Evolutionary conservation across 768 basidiomycete species (phyloP), one percentile per base, ranked within the genome.

Genomic region (Leccinum disarticulatum): DNA sequence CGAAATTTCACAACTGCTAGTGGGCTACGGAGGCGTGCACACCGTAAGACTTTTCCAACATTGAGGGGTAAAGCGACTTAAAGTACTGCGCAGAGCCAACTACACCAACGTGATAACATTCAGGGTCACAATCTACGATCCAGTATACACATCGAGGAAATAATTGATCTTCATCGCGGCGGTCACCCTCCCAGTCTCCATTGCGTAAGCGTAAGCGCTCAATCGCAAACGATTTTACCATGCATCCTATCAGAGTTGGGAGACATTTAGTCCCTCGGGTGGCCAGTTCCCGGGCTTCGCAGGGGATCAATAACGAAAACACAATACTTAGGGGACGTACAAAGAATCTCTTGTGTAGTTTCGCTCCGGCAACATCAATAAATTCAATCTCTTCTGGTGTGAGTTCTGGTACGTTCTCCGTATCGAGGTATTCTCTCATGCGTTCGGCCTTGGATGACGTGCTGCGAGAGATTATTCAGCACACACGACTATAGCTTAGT

Each of bases 391-490:
- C 74, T 31, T 64, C 68, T 13, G 28, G 10, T 2, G 64, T 73
- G 43, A 74, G 68, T 8, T 71, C 62, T 1, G 73, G 71, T 30
- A 76, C 35, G 35, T 61, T 61, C 51, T 70, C 59, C 1, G 69
- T 72, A 51, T 69, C 71, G 3, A 74, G 54, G 33, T 74, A 76
- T 69, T 76, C 75, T 54, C 56, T 68, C 58, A 76, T 58, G 52
- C 70, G 72, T 56, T 68, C 66, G 1, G 56, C 70, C 55, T 76
- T 76, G 30, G 69, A 67, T 10, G 74, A 72, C 3, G 75, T 76
- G 14, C 76, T 77, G 52, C 13, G 48, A 43, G 14, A 22, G 10
- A 47, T 35, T 27, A n/a, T n/a, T 60, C 10, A 63, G 52, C 8
- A 50, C 48, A 5, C 15, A 27, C 4, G 9, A 19, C 25, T 31